Conservation (phyloP, 805 yeast genomes). For the Dipodascus albidus region DNA sequence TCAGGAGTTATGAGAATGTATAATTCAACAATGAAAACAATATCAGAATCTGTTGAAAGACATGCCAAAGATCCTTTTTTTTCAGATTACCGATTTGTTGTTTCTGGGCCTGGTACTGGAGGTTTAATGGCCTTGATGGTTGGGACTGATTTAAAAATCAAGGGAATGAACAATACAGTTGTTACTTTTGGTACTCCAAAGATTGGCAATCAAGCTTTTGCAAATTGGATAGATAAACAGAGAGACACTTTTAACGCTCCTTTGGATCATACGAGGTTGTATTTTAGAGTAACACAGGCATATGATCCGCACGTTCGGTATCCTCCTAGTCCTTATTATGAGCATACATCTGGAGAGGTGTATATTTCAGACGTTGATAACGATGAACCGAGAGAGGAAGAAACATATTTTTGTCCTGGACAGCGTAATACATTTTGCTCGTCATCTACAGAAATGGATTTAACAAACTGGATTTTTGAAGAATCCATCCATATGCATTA, state of each 20-base stretch:
- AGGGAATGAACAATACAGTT: background rate
- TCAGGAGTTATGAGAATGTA: background rate
- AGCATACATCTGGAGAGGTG: background rate
- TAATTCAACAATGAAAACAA: background rate
- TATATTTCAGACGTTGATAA: background rate
- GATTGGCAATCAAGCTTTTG: background rate
- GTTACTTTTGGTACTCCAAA: background rate
- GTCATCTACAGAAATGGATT: background rate
- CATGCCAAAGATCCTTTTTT: background rate
- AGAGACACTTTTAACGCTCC: background rate
- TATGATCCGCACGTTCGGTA: background rate
- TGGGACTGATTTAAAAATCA: background rate
- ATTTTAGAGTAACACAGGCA: background rate
- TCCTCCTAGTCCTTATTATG: background rate
- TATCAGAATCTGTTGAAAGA: background rate
- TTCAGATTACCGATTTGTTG: background rate
- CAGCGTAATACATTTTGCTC: background rate
- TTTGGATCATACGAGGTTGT: background rate
- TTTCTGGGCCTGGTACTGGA: background rate
- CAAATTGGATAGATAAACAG: background rate
- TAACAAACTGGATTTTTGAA: background rate
- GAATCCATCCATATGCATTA: background rate
- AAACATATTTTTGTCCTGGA: background rate
- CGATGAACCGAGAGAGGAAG: background rate
- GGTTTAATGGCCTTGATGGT: background rate